Percentiles rank a stretch among this genome's conserved stretches.
phyloP scores from a whole-genome alignment of 805 yeast species.

The Wickerhamomyces canadensis region DNA sequence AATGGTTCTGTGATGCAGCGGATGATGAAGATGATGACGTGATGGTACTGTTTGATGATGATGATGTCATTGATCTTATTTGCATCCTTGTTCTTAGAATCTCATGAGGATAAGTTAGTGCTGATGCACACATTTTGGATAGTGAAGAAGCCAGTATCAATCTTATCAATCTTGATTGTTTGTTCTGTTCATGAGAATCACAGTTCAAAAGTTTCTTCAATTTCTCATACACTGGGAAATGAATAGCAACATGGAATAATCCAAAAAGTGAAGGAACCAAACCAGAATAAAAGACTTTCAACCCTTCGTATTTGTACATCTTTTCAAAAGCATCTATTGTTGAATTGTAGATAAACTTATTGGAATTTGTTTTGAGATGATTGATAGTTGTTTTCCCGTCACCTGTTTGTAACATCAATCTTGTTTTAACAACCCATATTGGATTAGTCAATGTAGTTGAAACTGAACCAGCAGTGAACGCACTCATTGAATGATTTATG shows the following conservation, averaged over 20 bases:
- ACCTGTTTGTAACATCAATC: conserved; percentile 79
- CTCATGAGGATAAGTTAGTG: conserved; percentile 93
- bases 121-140: conserved; percentile 84
- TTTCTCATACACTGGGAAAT: conserved; percentile 88
- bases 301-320: conserved; percentile 78
- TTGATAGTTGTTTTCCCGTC: conserved; percentile 14
- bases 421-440: conserved; percentile 95
- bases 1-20: conserved; percentile 8
- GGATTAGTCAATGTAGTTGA: conserved; percentile 88
- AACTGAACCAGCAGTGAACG: conserved; percentile 83
- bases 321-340: conserved; percentile 78
- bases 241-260: conserved; percentile 88
- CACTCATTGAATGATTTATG: conserved; percentile 42
- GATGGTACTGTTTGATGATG: too few species aligned
- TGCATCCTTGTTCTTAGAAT: conserved; percentile 90
- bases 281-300: conserved; percentile 80
- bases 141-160: conserved; percentile 64
- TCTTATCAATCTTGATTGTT: conserved; percentile 30
- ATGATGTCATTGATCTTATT: conserved; percentile 32
- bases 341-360: conserved; percentile 50
- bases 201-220: conserved; percentile 50
- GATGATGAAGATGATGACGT: conserved; percentile 13
- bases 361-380: conserved; percentile 11
- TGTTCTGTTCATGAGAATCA: conserved; percentile 18
- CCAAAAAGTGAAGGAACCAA: conserved; percentile 88